Evolutionary conservation across 1,284 basidiomycete species (phyloP).

Genomic region (Ganoderma lingzhi): DNA sequence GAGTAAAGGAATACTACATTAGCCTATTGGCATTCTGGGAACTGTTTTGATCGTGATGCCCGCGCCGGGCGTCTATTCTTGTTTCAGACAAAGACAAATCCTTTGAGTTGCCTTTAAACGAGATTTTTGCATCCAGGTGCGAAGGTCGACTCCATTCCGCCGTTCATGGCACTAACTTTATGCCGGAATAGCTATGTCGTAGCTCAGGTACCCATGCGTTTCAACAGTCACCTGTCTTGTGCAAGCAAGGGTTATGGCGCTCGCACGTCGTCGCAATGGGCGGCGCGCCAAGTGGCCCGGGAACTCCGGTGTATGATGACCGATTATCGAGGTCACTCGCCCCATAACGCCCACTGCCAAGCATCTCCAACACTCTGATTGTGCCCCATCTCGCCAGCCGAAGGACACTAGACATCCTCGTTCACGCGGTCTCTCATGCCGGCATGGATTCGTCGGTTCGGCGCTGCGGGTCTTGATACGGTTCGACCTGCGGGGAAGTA

Average conservation of each 20-base stretch:
- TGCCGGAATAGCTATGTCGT: neutral
- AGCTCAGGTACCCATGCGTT: neutral
- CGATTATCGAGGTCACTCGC: constrained; percentile 2
- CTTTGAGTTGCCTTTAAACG: no score
- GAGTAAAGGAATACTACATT: neutral
- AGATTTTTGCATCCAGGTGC: neutral
- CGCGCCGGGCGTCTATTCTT: neutral
- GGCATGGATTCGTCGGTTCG: neutral
- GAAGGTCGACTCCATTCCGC: neutral
- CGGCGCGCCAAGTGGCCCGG: constrained; percentile 3
- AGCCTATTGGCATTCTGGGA: neutral
- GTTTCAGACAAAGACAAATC: neutral
- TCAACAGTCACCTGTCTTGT: neutral
- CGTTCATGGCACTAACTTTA: neutral
- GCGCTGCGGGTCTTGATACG: neutral
- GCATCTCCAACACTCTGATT: neutral
- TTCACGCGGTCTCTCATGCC: constrained; percentile 3
- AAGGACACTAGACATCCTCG: constrained; percentile 1
- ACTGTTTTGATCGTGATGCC: neutral
- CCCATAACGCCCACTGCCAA: neutral
- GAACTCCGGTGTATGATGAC: neutral
- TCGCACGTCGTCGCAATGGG: neutral
- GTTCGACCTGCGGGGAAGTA: neutral
- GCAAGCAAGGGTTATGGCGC: neutral
- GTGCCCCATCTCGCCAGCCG: neutral